phyloP scores from a whole-genome alignment of 345 rosid genomes.

The Linum trigynum region DNA sequence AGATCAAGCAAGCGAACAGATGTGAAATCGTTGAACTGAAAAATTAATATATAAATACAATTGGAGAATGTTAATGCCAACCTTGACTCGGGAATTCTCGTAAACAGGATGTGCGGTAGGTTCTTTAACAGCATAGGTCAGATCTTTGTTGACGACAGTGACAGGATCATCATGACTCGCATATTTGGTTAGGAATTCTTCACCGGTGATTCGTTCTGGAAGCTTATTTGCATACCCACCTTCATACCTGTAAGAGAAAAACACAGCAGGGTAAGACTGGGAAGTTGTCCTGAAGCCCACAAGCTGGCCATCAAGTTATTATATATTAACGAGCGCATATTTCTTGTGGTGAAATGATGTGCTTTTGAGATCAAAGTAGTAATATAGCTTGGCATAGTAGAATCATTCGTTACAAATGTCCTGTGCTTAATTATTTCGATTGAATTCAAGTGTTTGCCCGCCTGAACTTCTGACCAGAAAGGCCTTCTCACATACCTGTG shows the following conservation, averaged over 20 bases:
- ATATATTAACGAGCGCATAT: no score
- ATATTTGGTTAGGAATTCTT: constrained; percentile 51
- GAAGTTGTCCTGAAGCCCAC: no score
- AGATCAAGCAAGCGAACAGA: constrained; percentile 5
- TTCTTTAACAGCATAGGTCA: constrained; percentile 61
- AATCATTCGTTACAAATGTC: no score
- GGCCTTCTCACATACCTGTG: constrained; percentile 46
- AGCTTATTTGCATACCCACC: constrained; percentile 60
- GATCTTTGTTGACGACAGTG: constrained; percentile 59
- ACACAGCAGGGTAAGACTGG: neutral
- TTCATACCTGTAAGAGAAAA: constrained; percentile 50
- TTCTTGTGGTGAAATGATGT: no score
- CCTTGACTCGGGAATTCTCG: constrained; percentile 91
- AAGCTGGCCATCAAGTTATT: no score
- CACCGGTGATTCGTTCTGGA: constrained; percentile 71
- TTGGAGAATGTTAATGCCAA: constrained; percentile 14
- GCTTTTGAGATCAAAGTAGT: no score
- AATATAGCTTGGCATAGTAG: no score
- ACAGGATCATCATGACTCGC: constrained; percentile 72
- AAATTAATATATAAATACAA: neutral
- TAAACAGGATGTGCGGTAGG: constrained; percentile 82
- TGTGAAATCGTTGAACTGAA: neutral
- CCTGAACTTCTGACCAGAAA: neutral
- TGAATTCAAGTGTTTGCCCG: neutral
- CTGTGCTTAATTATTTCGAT: neutral